Evolutionary conservation across 129 eudicot genomes (phyloP), one percentile per base, ranked within the genome.

Genomic region (Chrysanthemum lavandulifolium): DNA sequence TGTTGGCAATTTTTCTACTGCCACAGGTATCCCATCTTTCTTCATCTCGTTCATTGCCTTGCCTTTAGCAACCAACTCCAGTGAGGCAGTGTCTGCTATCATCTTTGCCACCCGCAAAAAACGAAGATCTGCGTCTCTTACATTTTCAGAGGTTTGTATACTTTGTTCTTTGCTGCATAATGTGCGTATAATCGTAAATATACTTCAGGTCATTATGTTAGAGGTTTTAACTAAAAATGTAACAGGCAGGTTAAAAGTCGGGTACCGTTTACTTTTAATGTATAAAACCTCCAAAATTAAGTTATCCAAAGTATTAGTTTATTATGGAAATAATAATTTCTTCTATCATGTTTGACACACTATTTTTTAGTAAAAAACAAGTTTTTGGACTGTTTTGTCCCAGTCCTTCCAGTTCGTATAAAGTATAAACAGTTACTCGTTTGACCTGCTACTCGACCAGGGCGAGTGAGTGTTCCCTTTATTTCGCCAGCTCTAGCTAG

Each of bases 21-120:
- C 99, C 13, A 88, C 99, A 13, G 79, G 90, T 66, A 95, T 95
- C 29, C 99, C 99, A 12, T 74, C 96, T 4, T 95, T 95, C 81
- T 95, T 95, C 86, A 88, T 95, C 65, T 95, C 99, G 14, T 95
- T 95, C 59, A 85, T 95, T 61, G 94, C 84, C 13, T 82, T 95
- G 29, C 99, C 99, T 8, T 56, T 95, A 40, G 99, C 97, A 15
- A 95, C 97, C 53, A 95, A 90, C 80, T 95, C 99, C 12, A 85
- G 96, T 67, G 99, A 95, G 78, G 99, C 99, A 0, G 97, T 91
- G 3, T 91, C 99, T 12, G 97, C 99, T 13, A 84, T 95, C 48
- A 90, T 88, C 66, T 95, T 88, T 75, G 96, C 99, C 25, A 69
- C 76, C 67, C 80, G 97, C 65, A 95, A 95, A 69, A 95, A 82